These are phyloP conservation scores for Phytophthora idaei DNA, from an alignment of 352 stramenopile species.

Conservation along the genomic window DNA sequence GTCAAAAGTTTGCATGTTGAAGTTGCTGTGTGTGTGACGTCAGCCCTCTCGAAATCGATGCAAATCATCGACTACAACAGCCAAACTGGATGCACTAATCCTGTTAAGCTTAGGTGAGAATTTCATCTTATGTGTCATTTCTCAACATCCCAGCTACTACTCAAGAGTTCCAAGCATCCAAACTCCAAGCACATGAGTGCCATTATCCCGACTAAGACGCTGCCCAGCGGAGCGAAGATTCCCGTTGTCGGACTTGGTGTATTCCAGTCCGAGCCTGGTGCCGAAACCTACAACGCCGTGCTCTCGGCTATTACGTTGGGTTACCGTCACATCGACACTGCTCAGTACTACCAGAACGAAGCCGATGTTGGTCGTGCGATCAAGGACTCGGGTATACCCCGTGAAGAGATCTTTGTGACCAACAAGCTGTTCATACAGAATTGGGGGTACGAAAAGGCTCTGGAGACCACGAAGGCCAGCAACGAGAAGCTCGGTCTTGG, in stretches of 20 bases:
- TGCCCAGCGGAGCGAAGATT: slow-evolving; percentile 47
- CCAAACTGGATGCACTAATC: no score
- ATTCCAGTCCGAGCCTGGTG: slow-evolving; percentile 50
- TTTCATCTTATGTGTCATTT: no score
- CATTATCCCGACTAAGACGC: slow-evolving; percentile 34
- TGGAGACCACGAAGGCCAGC: slow-evolving; percentile 52
- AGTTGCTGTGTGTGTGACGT: no score
- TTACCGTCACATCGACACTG: slow-evolving; percentile 91
- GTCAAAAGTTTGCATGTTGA: no score
- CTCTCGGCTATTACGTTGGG: slow-evolving; percentile 64
- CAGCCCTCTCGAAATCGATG: no score
- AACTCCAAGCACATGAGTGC: slow-evolving; percentile 10
- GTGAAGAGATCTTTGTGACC: slow-evolving; percentile 84
- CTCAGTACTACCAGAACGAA: slow-evolving; percentile 90
- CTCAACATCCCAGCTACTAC: no score
- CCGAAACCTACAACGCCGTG: slow-evolving; percentile 60
- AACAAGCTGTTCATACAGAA: slow-evolving; percentile 71
- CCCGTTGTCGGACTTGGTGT: slow-evolving; percentile 53
- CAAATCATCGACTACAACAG: no score
- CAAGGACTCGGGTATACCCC: slow-evolving; percentile 68
- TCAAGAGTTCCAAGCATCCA: no score
- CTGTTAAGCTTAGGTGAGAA: no score
- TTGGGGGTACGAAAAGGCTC: slow-evolving; percentile 76
- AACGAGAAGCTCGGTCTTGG: slow-evolving; percentile 66
- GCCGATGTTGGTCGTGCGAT: slow-evolving; percentile 75